Evolutionary conservation across 768 basidiomycete genomes (phyloP).

Genomic region (Podaxis sp.): DNA sequence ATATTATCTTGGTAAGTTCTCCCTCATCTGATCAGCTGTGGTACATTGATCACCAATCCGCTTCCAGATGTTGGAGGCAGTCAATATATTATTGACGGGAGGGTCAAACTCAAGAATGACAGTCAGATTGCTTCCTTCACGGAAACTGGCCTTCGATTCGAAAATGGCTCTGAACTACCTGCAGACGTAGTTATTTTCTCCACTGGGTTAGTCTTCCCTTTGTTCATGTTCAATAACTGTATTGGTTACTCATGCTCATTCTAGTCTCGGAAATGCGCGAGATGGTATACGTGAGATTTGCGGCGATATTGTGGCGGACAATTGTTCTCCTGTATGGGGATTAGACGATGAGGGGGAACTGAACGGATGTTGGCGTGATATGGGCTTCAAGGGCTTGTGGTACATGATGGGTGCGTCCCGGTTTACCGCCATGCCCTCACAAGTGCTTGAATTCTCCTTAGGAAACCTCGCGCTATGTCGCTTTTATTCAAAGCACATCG

Average conservation of each 20-base stretch:
- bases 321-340: conserved; percentile 62
- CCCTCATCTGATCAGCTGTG: background rate
- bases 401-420: conserved; percentile 51
- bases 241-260: background rate
- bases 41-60: background rate
- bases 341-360: conserved; percentile 66
- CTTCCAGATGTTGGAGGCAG: conserved; percentile 54
- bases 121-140: conserved; percentile 46
- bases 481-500: conserved; percentile 62
- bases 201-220: conserved; percentile 43
- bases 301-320: conserved; percentile 42
- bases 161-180: conserved; percentile 43
- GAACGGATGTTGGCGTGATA: conserved; percentile 46
- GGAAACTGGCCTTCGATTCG: conserved; percentile 43
- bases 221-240: background rate
- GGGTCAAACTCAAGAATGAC: conserved; percentile 71
- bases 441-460: conserved; percentile 17
- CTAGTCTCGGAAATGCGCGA: conserved; percentile 46
- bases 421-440: background rate
- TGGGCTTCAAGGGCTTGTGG: conserved; percentile 56
- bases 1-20: conserved; percentile 59
- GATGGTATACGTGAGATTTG: conserved; percentile 42
- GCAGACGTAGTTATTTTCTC: conserved; percentile 62
- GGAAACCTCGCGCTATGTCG: conserved; percentile 50
- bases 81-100: conserved; percentile 62